Evolutionary conservation across 192 early-diverging fungal species (phyloP).

Genomic region (Coemansia interrupta): DNA sequence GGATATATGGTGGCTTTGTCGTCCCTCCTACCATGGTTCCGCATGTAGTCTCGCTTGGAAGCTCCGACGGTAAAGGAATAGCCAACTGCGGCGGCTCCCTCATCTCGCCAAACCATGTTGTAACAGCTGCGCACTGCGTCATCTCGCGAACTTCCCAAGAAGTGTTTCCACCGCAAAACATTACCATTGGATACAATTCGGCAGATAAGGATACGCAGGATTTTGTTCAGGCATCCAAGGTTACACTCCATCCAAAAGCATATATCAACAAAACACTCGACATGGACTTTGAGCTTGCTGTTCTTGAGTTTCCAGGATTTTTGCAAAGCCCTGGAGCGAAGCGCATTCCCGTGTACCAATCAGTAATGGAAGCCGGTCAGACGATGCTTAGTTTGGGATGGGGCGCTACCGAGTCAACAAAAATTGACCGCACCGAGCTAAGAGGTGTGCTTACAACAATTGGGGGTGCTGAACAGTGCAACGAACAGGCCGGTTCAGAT

Average conservation of each 20-base stretch:
- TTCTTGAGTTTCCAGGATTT: slow-evolving; percentile 2
- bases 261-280: background rate
- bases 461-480: background rate
- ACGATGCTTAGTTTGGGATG: slow-evolving; percentile 3
- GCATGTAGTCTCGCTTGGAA: background rate
- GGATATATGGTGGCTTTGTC: slow-evolving; percentile 6
- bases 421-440: background rate
- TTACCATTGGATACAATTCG: slow-evolving; percentile 11
- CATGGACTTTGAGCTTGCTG: slow-evolving; percentile 6
- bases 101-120: slow-evolving; percentile 1
- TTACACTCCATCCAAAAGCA: slow-evolving; percentile 1
- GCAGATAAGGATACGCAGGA: slow-evolving; percentile 3
- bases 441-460: background rate
- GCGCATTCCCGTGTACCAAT: background rate
- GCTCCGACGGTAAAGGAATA: background rate
- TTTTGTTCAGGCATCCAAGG: background rate
- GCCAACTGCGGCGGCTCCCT: slow-evolving; percentile 5
- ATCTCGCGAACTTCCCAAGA: background rate
- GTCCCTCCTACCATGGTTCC: slow-evolving; percentile 5
- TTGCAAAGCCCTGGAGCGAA: background rate
- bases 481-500: background rate
- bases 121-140: slow-evolving; percentile 7
- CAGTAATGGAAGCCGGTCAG: background rate
- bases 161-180: slow-evolving; percentile 3
- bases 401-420: background rate